Conservation (phyloP, 176 grass and related monocot species). For the Hordeum marinum region DNA sequence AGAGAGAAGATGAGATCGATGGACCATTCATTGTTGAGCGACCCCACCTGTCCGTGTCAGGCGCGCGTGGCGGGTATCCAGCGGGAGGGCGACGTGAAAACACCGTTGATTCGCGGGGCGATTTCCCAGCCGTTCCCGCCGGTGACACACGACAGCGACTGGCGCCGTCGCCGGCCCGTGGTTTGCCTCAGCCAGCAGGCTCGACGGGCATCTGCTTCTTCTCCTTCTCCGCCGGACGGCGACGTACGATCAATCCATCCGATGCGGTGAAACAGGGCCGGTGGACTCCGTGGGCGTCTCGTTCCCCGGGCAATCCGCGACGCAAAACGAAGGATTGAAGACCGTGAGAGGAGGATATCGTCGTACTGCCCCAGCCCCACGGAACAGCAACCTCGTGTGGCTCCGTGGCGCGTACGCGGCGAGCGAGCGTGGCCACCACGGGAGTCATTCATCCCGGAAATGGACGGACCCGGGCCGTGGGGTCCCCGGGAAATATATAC, state of each 20-base stretch:
- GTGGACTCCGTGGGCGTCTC: neutral
- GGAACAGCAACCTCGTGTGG: neutral
- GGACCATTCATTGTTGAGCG: neutral
- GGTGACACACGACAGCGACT: neutral
- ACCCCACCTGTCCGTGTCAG: neutral
- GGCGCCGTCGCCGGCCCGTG: neutral
- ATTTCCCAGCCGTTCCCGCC: neutral
- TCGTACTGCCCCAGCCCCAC: neutral
- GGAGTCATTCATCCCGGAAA: neutral
- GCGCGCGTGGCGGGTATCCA: neutral
- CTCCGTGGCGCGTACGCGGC: neutral
- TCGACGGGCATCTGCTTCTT: neutral
- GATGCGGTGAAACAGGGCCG: neutral
- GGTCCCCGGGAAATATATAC: neutral
- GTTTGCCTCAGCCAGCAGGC: neutral
- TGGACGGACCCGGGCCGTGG: neutral
- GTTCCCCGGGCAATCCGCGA: neutral
- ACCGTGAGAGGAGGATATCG: neutral
- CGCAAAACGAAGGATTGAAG: neutral
- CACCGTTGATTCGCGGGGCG: neutral
- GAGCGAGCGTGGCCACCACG: neutral
- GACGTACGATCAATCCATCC: neutral
- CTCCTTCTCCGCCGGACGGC: neutral
- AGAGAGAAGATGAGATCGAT: too few species aligned
- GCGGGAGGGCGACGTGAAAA: too few species aligned